Percentiles rank a stretch among this genome's conserved stretches.
These are phyloP conservation scores for Coniochaeta pulveracea DNA, from an alignment of 2,329 filamentous ascomycete genomes.

Conservation along the genomic window DNA sequence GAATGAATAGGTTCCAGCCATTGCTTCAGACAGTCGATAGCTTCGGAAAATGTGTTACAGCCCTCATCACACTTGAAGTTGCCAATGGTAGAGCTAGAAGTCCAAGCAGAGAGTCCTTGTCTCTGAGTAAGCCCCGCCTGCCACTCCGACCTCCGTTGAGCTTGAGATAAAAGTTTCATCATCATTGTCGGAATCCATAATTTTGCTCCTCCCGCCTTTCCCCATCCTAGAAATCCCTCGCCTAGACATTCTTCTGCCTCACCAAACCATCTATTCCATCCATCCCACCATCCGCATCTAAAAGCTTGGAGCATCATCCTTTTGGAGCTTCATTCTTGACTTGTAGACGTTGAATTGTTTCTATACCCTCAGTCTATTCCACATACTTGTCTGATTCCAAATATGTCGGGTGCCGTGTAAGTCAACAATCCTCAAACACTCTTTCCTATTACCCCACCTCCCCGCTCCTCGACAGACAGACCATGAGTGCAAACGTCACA, in stretches of 20 bases:
- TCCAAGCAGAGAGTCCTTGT: too few species aligned
- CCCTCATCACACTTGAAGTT: too few species aligned
- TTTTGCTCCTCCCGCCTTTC: slow-evolving; percentile 10
- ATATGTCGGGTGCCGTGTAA: slow-evolving; percentile 60
- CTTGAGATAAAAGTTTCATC: slow-evolving; percentile 15
- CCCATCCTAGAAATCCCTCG: slow-evolving; percentile 11
- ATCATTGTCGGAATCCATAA: slow-evolving; percentile 9
- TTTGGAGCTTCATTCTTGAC: too few species aligned
- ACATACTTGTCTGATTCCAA: slow-evolving; percentile 12
- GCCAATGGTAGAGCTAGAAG: too few species aligned
- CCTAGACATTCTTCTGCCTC: slow-evolving; percentile 8
- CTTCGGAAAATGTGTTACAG: too few species aligned
- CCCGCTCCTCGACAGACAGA: slow-evolving; percentile 12
- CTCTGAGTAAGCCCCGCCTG: slow-evolving; percentile 7
- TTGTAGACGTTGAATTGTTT: too few species aligned
- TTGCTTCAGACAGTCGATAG: too few species aligned
- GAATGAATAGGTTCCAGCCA: too few species aligned
- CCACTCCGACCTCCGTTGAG: slow-evolving; percentile 10
- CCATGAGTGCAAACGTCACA: too few species aligned
- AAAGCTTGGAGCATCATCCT: slow-evolving; percentile 6
- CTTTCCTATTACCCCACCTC: slow-evolving; percentile 14
- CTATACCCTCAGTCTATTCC: neutral
- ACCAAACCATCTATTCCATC: slow-evolving; percentile 3
- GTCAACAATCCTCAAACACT: slow-evolving; percentile 24
- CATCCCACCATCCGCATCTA: slow-evolving; percentile 3